These are phyloP conservation scores for Lizonia empirigonia DNA, from an alignment of 2,329 filamentous ascomycete genomes.

Conservation along the genomic window DNA sequence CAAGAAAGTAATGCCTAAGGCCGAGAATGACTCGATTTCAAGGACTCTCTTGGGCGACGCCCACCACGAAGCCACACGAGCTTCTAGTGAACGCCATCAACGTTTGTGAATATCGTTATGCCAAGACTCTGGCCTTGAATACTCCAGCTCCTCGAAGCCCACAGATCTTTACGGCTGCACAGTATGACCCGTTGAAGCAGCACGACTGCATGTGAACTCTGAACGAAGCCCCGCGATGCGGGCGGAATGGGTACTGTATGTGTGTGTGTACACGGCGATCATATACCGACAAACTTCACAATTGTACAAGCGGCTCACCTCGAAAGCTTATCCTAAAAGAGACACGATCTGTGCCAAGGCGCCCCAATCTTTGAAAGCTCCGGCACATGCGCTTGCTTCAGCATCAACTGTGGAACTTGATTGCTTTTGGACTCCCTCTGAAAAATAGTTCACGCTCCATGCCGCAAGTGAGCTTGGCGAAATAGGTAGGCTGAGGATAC, in stretches of 20 bases:
- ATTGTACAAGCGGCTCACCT: constrained; percentile 1
- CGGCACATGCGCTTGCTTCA: not conserved
- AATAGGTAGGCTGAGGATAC: too few relatives aligned
- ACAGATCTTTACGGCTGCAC: not conserved
- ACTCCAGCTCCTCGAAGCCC: not conserved
- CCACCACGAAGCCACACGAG: not conserved
- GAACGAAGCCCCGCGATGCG: not conserved
- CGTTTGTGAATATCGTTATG: not conserved
- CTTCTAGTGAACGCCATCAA: not conserved
- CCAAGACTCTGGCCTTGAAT: not conserved
- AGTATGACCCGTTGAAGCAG: not conserved
- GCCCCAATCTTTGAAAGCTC: not conserved
- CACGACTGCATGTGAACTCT: not conserved
- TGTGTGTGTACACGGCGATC: not conserved
- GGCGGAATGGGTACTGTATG: not conserved
- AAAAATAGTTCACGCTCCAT: not conserved
- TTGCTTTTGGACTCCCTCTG: not conserved
- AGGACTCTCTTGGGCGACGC: not conserved
- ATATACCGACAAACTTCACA: not conserved
- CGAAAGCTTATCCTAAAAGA: not conserved
- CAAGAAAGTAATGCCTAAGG: constrained; percentile 3
- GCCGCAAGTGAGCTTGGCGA: not conserved
- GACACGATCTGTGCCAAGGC: constrained; percentile 9
- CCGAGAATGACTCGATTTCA: not conserved
- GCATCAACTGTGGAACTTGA: not conserved